These are phyloP conservation scores for Russula emetica DNA, from an alignment of 768 basidiomycete species.

Conservation along the genomic window DNA sequence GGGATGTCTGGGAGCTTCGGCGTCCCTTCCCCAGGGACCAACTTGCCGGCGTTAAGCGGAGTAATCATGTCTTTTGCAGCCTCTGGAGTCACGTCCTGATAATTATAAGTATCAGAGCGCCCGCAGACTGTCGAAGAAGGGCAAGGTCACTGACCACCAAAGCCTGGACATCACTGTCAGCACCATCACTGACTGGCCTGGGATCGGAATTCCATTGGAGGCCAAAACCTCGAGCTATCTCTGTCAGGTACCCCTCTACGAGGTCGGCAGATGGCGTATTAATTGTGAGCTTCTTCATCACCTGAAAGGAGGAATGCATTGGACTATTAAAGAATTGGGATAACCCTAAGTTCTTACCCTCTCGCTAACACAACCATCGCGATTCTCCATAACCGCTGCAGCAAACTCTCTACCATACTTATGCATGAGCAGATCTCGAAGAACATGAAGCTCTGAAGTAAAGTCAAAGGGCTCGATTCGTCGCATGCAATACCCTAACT, in stretches of 20 bases:
- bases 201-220: conserved; percentile 57
- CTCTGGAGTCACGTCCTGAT: conserved; percentile 3
- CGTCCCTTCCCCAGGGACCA: conserved; percentile 30
- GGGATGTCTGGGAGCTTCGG: conserved; percentile 51
- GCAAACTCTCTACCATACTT: conserved; percentile 94
- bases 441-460: conserved; percentile 70
- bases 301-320: conserved; percentile 39
- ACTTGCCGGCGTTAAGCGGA: neutral
- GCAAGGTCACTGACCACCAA: conserved; percentile 38
- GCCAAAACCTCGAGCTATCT: conserved; percentile 86
- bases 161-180: conserved; percentile 31
- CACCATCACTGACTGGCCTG: conserved; percentile 28
- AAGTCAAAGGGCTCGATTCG: neutral
- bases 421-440: conserved; percentile 93
- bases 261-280: conserved; percentile 67
- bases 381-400: conserved; percentile 80
- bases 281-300: conserved; percentile 66
- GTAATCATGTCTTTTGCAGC: neutral
- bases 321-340: neutral
- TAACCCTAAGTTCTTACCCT: conserved; percentile 50
- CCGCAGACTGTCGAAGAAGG: neutral
- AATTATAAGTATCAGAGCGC: neutral
- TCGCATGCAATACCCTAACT: neutral
- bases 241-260: conserved; percentile 82
- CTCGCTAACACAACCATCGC: conserved; percentile 71